Evolutionary conservation across 1,284 basidiomycete species (phyloP), one percentile per base, ranked within the genome.

Genomic region (Apiotrichum gamsii): DNA sequence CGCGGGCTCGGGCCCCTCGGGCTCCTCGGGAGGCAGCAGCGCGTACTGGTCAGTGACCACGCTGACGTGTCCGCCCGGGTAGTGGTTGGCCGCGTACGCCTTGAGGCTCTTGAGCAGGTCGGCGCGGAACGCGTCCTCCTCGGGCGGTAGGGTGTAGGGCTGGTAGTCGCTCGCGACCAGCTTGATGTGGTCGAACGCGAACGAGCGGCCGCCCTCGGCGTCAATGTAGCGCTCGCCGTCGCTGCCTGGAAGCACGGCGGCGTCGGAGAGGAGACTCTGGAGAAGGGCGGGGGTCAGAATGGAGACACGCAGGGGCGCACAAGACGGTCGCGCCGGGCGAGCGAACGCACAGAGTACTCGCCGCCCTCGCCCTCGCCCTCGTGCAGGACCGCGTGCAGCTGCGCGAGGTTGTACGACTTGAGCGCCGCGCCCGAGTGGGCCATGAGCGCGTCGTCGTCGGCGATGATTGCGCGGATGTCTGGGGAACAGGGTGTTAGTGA

Each of bases 381-480:
- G 46, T 70, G 69, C 42, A 88, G 85, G n/a, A 85, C 85, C 29
- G 83, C 81, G 33, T 82, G 84, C 63, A 91, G 86, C 64, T 95
- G 90, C 30, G 81, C 78, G 48, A 87, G 74, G 64, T 94, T 93
- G 73, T 94, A 93, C 56, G 87, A 79, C 45, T 79, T 75, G 49
- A 94, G 72, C 3, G 87, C 83, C 2, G 87, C 84, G 2, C 82
- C 75, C 34, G 91, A 79, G 47, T 84, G 84, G 9, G 77, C 76
- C 66, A 91, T 84, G 40, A 95, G 78, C 16, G 79, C 76, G 14
- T 83, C 81, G 64, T 95, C 89, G 72, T 93, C 84, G 34, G 79
- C 80, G 60, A 95, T 83, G 65, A 96, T 87, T 62, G 80, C 82
- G 57, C 89, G 84, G 40, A 95, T 81, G 75, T 93, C 91, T 90